Base-by-base conservation (phyloP, 345 rosid species). In the Euphorbia lathyris region DNA sequence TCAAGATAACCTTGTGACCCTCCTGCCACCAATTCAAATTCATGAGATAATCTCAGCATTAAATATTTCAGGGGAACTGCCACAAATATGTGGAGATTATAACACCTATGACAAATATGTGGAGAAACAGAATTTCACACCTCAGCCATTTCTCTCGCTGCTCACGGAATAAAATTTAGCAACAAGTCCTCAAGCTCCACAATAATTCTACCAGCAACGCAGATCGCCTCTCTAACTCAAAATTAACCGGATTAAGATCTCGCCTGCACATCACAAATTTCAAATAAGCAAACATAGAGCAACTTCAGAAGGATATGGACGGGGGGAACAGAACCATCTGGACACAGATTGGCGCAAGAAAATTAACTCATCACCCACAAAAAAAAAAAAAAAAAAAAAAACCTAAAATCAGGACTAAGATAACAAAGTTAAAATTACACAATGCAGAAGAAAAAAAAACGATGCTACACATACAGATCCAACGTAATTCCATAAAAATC, bases 71-170 rank as follows among this genome's bases (percentile, higher is more conserved):
- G 13, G 3, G 8, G 43, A 17, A 29, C 23, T 13, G 20, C 13
- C 27, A 13, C n/a, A 17, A 10, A 43, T 20, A 20, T 9, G 34
- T 12, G 48, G 4, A 20, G 4, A 1, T 62, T 73, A 19, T 20
- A 56, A 47, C 1, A 7, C 25, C 61, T 10, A 19, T 7, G 10
- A n/a, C 34, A 1, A 53, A n/a, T n/a, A n/a, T n/a, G n/a, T n/a
- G n/a, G n/a, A 51, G 25, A 3, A 27, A 1, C 30, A 59, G 1
- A 14, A 27, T 20, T 30, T 17, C 30, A 32, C 80, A 88, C 96
- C 98, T 92, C 96, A 56, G 88, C 89, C 97, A 90, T 92, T n/a
- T n/a, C n/a, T n/a, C 69, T 56, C 69, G 51, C 51, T 30, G 26
- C 67, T 48, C 64, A 25, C 43, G 51, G 47, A n/a, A 62, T 11